Percentiles rank a stretch among this genome's conserved stretches.
Evolutionary conservation across 495 filamentous ascomycete species (phyloP).

Genomic region (Jackrogersella multiformis): DNA sequence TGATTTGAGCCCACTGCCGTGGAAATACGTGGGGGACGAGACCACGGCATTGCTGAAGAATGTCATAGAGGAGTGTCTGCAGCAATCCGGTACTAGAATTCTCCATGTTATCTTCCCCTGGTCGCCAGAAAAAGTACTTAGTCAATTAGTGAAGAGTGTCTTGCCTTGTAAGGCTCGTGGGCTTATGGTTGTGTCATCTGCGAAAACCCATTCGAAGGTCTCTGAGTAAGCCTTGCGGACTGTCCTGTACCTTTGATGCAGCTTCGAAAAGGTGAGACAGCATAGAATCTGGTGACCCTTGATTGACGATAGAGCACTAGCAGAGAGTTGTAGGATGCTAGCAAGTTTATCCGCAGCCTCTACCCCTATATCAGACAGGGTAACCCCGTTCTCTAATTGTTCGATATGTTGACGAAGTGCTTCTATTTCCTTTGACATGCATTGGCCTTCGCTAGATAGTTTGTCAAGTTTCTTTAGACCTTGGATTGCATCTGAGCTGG

Average conservation of each 20-base stretch:
- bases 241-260: background rate
- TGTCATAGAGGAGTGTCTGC: background rate
- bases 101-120: background rate
- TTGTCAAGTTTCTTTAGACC: background rate
- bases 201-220: constrained; percentile 4
- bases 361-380: background rate
- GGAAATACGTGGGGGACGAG: constrained; percentile 5
- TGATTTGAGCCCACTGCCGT: background rate
- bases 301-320: background rate
- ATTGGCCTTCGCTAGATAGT: background rate
- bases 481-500: background rate
- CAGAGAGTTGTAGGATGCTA: background rate
- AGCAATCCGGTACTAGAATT: background rate
- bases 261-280: background rate
- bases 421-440: background rate
- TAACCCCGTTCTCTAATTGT: background rate
- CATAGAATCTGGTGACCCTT: background rate
- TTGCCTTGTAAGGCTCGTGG: background rate
- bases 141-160: background rate
- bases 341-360: constrained; percentile 1
- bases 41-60: background rate
- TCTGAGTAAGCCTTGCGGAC: background rate
- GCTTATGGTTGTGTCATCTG: background rate
- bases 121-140: constrained; percentile 3
- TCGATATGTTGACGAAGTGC: background rate